These are phyloP conservation scores for Mycena haematopus DNA, from an alignment of 768 basidiomycete species.

Conservation along the genomic window DNA sequence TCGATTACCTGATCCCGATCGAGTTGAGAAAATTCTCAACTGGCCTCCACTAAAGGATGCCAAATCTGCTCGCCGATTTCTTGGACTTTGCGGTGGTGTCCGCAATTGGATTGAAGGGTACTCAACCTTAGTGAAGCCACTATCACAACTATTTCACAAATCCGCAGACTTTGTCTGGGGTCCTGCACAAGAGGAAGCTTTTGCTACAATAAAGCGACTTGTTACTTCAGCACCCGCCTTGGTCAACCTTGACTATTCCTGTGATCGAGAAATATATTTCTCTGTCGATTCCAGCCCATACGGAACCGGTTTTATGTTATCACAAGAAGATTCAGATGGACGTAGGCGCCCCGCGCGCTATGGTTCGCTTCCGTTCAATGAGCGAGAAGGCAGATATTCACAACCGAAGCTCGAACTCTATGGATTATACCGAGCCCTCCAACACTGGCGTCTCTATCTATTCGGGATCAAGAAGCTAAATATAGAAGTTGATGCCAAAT, in stretches of 20 bases:
- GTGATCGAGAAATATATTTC: not conserved
- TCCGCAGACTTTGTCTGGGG: conserved; percentile 40
- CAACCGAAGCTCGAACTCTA: conserved; percentile 49
- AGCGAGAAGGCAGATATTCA: conserved; percentile 40
- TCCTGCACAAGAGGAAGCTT: conserved; percentile 22
- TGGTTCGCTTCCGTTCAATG: conserved; percentile 33
- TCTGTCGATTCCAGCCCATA: conserved; percentile 1
- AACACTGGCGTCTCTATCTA: conserved; percentile 19
- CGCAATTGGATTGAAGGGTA: conserved; percentile 8
- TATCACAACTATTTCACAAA: conserved; percentile 33
- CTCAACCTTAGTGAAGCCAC: conserved; percentile 27
- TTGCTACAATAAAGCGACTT: conserved; percentile 35
- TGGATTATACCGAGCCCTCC: conserved; percentile 38
- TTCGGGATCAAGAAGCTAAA: conserved; percentile 37
- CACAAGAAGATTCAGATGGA: not conserved
- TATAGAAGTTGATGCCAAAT: conserved; percentile 47
- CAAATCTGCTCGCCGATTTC: conserved; percentile 33
- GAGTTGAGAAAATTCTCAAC: conserved; percentile 29
- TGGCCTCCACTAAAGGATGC: conserved; percentile 34
- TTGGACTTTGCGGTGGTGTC: conserved; percentile 32
- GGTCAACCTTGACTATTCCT: conserved; percentile 32
- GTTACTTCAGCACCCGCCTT: conserved; percentile 37
- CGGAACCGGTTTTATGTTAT: conserved; percentile 3
- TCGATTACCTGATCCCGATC: conserved; percentile 32
- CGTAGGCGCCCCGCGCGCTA: not conserved